Percentiles rank a stretch among this genome's conserved stretches.
Evolutionary conservation across 441 rosid species (phyloP).

Genomic region (Arabidopsis lyrata): DNA sequence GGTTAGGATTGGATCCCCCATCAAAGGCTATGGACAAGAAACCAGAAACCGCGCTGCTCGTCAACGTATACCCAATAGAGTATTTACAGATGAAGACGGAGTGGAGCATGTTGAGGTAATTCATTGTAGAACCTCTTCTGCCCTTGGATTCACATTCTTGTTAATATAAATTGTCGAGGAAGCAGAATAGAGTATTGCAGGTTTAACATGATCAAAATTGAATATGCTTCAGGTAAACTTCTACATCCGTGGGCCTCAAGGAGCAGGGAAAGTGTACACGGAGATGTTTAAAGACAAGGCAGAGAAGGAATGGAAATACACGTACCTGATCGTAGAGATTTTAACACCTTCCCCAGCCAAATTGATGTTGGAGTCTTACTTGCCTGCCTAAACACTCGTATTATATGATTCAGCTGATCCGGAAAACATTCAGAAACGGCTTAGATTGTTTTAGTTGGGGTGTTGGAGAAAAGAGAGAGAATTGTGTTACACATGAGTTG

Average conservation of each 20-base stretch:
- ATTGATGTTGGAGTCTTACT: constrained; percentile 85
- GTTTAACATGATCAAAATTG: constrained; percentile 8
- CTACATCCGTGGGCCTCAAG: constrained; percentile 90
- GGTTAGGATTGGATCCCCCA: constrained; percentile 95
- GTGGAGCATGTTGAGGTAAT: constrained; percentile 91
- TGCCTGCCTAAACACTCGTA: constrained; percentile 59
- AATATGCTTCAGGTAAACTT: constrained; percentile 66
- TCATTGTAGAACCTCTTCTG: neutral
- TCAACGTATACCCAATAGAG: constrained; percentile 83
- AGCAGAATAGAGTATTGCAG: constrained; percentile 5
- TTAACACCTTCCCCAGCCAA: constrained; percentile 72
- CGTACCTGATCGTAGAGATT: constrained; percentile 83
- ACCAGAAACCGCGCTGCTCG: constrained; percentile 97
- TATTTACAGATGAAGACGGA: constrained; percentile 91
- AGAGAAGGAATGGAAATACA: constrained; percentile 90
- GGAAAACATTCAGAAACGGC: constrained; percentile 5
- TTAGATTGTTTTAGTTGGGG: constrained; percentile 20
- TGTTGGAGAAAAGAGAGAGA: constrained; percentile 17
- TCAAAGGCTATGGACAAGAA: constrained; percentile 98
- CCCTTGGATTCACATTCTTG: neutral
- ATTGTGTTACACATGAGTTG: constrained; percentile 12
- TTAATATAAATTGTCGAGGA: neutral
- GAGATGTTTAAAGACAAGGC: constrained; percentile 93
- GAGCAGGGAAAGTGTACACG: constrained; percentile 87
- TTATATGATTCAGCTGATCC: constrained; percentile 1